Evolutionary conservation across 768 basidiomycete genomes (phyloP).

Genomic region (Amanita pseudoporphyria): DNA sequence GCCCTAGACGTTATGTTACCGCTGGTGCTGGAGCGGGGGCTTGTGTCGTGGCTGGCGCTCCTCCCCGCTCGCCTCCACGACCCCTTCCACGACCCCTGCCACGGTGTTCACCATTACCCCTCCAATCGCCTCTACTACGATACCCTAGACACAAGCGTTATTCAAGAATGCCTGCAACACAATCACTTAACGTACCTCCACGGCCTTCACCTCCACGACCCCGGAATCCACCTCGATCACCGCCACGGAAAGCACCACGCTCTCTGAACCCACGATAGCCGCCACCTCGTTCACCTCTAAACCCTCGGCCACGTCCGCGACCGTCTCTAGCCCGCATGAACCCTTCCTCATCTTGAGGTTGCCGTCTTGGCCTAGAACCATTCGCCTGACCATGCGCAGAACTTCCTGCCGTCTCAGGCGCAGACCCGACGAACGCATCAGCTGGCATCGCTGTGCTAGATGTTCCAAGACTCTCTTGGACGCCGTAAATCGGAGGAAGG

Average conservation of each 20-base stretch:
- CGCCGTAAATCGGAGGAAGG: constrained; percentile 63
- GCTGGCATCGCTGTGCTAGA: constrained; percentile 65
- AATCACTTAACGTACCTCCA: constrained; percentile 11
- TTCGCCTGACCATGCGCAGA: constrained; percentile 20
- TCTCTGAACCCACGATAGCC: constrained; percentile 23
- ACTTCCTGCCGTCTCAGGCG: constrained; percentile 13
- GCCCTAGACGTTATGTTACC: neutral
- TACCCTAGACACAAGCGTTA: neutral
- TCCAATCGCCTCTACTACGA: constrained; percentile 5
- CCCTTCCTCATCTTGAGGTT: constrained; percentile 46
- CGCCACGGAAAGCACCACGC: constrained; percentile 27
- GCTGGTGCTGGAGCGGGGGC: neutral
- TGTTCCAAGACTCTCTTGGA: constrained; percentile 70
- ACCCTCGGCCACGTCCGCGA: constrained; percentile 33
- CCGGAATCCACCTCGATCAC: constrained; percentile 22
- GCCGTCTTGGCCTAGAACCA: constrained; percentile 12
- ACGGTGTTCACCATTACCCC: constrained; percentile 4
- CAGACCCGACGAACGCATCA: constrained; percentile 21
- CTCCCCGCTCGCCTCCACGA: neutral
- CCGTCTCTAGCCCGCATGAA: constrained; percentile 51
- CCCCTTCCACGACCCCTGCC: constrained; percentile 1
- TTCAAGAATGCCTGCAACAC: neutral
- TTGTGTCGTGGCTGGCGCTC: neutral
- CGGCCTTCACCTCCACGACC: constrained; percentile 22
- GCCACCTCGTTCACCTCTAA: constrained; percentile 20